Evolutionary conservation across 345 rosid species (phyloP), one percentile per base, ranked within the genome.

Genomic region (Alliaria petiolata): DNA sequence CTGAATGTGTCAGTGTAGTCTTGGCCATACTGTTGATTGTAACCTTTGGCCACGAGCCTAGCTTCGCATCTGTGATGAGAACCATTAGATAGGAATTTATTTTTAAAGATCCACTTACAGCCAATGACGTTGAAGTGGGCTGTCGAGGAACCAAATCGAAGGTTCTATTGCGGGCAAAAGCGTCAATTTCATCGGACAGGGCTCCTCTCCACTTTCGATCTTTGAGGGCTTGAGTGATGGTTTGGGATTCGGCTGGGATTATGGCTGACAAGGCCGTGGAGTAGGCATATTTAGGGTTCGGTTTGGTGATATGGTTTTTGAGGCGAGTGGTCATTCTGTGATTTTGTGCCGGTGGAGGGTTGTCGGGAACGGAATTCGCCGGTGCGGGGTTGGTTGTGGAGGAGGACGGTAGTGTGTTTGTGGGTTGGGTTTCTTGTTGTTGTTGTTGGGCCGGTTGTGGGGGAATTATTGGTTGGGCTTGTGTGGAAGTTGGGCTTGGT

Each of bases 231-330:
- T 39, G 15, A 2, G 43, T 3, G 4, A 39, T 0, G 4, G n/a
- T 39, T 2, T 39, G 43, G 3, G 43, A n/a, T 4, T 39, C 43
- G 5, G n/a, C 5, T 0, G 43, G n/a, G 4, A 39, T 11, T 4
- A 4, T 0, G 4, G n/a, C 0, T 0, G 43, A 39, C 5, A 39
- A n/a, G 1, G n/a, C 5, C 0, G 43, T n/a, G 0, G n/a, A 39
- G 14, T 39, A 39, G n/a, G 11, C 12, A 5, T 39, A 39, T 39
- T 39, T 39, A 0, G 43, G 43, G 43, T 39, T 39, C 0, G 43
- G 43, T 39, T 39, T 39, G 4, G n/a, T 1, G 14, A 39, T 39
- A 5, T 39, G 7, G 43, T 39, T 39, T 12, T 39, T 10, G 3
- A 5, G 43, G 4, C 43, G 43, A 39, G 43, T 39, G 3, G 43